Base-by-base conservation (phyloP, 169 alveolate genomes). In the Cryptosporidium sp. region DNA sequence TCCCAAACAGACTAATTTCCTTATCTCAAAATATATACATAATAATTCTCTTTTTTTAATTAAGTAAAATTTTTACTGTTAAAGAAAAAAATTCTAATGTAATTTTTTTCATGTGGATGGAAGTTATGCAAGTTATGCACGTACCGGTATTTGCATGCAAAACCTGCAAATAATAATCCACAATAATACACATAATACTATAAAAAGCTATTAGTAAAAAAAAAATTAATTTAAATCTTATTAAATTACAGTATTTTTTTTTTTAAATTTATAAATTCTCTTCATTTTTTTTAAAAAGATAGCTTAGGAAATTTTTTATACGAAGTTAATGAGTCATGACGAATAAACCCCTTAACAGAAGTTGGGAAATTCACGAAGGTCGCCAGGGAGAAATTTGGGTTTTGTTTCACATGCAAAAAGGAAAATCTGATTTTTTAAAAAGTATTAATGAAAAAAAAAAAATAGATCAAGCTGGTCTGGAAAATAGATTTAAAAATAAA, bases 121-220 rank as follows among this genome's bases (percentile, higher is more conserved):
- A 31, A 26, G 21, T 33, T 65, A 16, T 65, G 71, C 51, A 26
- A 35, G 33, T 31, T 65, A 8, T 65, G 67, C 67, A 65, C 71
- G 33, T 65, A 65, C 71, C 71, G 71, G 71, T 5, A 35, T 65
- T 65, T 65, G 21, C 71, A 65, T 65, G 71, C 71, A 65, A 33
- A 31, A 21, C 35, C 21, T 21, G 35, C 37, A 55, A 55, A 55
- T 9, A 8, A 23, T 21, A 7, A 8, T 26, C 67, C 35, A 55
- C 67, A 55, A 55, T 5, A 55, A 55, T 55, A 55, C 35, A 55
- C 67, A 37, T 55, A 55, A 55, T 55, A 26, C 1, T 9, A 23
- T 48, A 16, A 16, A 45, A 48, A 48, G 14, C 2, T 48, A 48
- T 48, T 48, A 48, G 8, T 41, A 48, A 14, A 14, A 3, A 2